These are phyloP conservation scores for Cercospora nicotianae DNA, from an alignment of 2,329 filamentous ascomycete genomes.

Conservation along the genomic window DNA sequence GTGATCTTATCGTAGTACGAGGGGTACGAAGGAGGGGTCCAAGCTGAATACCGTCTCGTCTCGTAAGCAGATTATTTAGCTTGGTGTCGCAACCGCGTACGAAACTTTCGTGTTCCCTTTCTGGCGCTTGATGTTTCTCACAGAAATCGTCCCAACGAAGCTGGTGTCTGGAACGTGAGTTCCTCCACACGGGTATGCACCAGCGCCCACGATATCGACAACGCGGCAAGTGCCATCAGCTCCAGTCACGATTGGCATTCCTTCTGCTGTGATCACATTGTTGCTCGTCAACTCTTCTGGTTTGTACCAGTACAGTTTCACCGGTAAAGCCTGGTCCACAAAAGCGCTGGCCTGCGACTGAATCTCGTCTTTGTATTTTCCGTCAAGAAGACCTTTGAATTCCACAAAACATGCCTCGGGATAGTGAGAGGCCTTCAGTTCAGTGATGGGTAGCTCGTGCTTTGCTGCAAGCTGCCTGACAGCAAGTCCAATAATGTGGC, in stretches of 20 bases:
- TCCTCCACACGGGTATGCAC: slow-evolving; percentile 72
- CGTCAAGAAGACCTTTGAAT: slow-evolving; percentile 66
- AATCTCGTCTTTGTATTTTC: slow-evolving; percentile 61
- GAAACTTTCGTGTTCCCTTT: slow-evolving; percentile 64
- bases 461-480: slow-evolving; percentile 60
- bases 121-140: slow-evolving; percentile 66
- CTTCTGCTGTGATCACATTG: slow-evolving; percentile 16
- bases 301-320: slow-evolving; percentile 63
- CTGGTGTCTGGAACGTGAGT: slow-evolving; percentile 65
- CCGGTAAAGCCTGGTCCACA: slow-evolving; percentile 56
- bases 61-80: slow-evolving; percentile 3
- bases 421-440: slow-evolving; percentile 66
- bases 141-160: slow-evolving; percentile 59
- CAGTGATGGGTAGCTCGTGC: slow-evolving; percentile 59
- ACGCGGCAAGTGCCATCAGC: slow-evolving; percentile 62
- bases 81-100: slow-evolving; percentile 34
- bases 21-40: not conserved
- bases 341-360: slow-evolving; percentile 63
- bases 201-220: slow-evolving; percentile 67
- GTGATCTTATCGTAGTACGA: not conserved
- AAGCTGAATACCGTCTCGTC: not conserved
- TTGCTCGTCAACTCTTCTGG: slow-evolving; percentile 46
- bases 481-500: slow-evolving; percentile 69
- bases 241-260: slow-evolving; percentile 15
- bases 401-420: slow-evolving; percentile 67